Percentiles rank a stretch among this genome's conserved stretches.
Conservation (phyloP, 805 yeast species). For the Dipodascopsis tothii region DNA sequence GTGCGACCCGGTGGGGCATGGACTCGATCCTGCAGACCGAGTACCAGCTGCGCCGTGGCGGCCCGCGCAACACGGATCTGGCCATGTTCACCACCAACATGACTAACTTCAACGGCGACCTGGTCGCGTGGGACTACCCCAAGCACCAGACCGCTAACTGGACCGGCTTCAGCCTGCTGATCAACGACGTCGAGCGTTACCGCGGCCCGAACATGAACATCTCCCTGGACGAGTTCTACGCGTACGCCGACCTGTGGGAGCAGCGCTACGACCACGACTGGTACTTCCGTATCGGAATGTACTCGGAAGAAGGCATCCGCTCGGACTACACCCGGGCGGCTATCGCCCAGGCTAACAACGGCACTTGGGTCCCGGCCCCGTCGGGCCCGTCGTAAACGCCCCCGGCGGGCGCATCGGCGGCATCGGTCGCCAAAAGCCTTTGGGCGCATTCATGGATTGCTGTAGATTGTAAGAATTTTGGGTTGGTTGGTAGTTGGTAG, state of each 20-base stretch:
- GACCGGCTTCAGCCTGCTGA: slow-evolving; percentile 54
- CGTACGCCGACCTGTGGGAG: slow-evolving; percentile 11
- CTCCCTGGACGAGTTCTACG: slow-evolving; percentile 32
- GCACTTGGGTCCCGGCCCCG: slow-evolving; percentile 22
- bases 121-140: slow-evolving; percentile 22
- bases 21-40: slow-evolving; percentile 82
- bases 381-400: slow-evolving; percentile 22
- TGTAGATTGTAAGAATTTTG: no score
- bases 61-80: slow-evolving; percentile 20
- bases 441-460: no score
- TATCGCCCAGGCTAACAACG: slow-evolving; percentile 18
- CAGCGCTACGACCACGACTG: slow-evolving; percentile 20
- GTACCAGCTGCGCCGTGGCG: slow-evolving; percentile 20
- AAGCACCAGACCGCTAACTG: slow-evolving; percentile 17
- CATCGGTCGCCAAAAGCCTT: no score
- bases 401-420: no score
- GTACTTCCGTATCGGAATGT: slow-evolving; percentile 22
- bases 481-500: no score
- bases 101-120: slow-evolving; percentile 19
- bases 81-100: slow-evolving; percentile 21
- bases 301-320: slow-evolving; percentile 15
- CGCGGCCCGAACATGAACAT: slow-evolving; percentile 48
- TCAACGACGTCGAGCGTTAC: slow-evolving; percentile 74
- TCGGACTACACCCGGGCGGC: slow-evolving; percentile 24
- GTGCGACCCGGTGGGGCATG: slow-evolving; percentile 87